Evolutionary conservation across 1,139 yeast genomes (phyloP).

Genomic region (Taiozyma sp.): DNA sequence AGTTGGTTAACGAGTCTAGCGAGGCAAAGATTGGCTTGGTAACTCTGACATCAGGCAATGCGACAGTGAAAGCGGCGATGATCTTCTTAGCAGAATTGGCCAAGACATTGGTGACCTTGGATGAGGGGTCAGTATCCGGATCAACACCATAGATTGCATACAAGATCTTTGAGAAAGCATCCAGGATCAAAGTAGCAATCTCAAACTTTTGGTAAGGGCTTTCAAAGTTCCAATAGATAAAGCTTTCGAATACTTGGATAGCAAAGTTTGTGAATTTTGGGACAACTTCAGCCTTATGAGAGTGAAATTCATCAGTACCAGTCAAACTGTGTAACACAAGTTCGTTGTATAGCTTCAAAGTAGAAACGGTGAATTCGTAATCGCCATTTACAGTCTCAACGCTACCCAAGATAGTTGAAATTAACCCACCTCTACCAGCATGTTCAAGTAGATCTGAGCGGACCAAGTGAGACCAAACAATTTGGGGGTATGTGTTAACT

Average conservation of each 20-base stretch:
- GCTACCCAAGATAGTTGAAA: slow-evolving; percentile 59
- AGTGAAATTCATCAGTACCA: slow-evolving; percentile 33
- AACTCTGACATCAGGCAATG: slow-evolving; percentile 48
- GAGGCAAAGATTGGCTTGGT: slow-evolving; percentile 49
- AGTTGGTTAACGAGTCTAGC: slow-evolving; percentile 41
- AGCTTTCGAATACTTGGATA: slow-evolving; percentile 68
- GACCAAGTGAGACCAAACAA: slow-evolving; percentile 77
- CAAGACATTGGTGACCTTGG: slow-evolving; percentile 45
- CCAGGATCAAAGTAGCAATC: slow-evolving; percentile 53
- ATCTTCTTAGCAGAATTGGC: slow-evolving; percentile 45
- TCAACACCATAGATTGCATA: slow-evolving; percentile 54
- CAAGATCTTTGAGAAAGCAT: slow-evolving; percentile 51
- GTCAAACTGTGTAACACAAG: slow-evolving; percentile 51
- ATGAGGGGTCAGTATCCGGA: slow-evolving; percentile 31
- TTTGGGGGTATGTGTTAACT: slow-evolving; percentile 45
- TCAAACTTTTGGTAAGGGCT: slow-evolving; percentile 52
- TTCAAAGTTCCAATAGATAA: slow-evolving; percentile 61
- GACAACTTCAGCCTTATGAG: slow-evolving; percentile 49
- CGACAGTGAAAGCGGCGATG: slow-evolving; percentile 49
- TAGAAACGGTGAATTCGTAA: slow-evolving; percentile 55
- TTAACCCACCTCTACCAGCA: slow-evolving; percentile 66
- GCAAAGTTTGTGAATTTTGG: slow-evolving; percentile 52
- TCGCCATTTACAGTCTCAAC: slow-evolving; percentile 68
- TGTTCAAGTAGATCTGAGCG: slow-evolving; percentile 61
- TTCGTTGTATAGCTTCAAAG: slow-evolving; percentile 49